Base-by-base conservation (phyloP, 306 rosid species). In the Fagus crenata region DNA sequence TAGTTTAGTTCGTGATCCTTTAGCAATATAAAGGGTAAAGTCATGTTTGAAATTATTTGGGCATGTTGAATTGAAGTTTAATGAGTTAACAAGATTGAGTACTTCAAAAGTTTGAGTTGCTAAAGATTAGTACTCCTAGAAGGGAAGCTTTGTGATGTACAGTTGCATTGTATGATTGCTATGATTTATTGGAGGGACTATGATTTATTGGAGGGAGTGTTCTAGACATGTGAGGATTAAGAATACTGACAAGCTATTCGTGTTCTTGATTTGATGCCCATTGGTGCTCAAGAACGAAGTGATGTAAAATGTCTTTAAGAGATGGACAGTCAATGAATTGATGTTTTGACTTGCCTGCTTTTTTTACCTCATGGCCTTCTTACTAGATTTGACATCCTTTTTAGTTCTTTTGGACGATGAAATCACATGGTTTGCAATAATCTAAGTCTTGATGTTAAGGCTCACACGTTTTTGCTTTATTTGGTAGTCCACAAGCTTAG, bases 201-300 rank as follows among this genome's bases (percentile, higher is more conserved):
- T 7, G 15, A 7, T 35, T 36, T n/a, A 65, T 17, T 17, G 31
- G 18, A n/a, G 22, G 49, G 46, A 37, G 11, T 65, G 3, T 33
- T 65, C 49, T 65, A 64, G 41, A 6, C 35, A 65, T 0, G 49
- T 7, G 71, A 65, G 71, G 37, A 39, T 43, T 43, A 43, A 43
- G 49, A 65, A 15, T 18, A 65, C 13, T 65, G 2, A 37, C 31
- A 65, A 39, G 46, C 71, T 37, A 3, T 65, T 39, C 13, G 17
- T 65, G 69, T 65, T 65, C 49, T 37, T 37, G 71, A 5, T 65
- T 17, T 65, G 13, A 65, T 60, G 40, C 67, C 39, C 67, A 60
- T 9, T 1, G 1, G 22, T 15, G 59, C 22, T 15, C 17, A 1
- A 17, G 59, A 53, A 53, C 59, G 17, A 53, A 53, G 22, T 15